Base-by-base conservation (phyloP, 345 rosid genomes). In the Gossypium bickii region DNA sequence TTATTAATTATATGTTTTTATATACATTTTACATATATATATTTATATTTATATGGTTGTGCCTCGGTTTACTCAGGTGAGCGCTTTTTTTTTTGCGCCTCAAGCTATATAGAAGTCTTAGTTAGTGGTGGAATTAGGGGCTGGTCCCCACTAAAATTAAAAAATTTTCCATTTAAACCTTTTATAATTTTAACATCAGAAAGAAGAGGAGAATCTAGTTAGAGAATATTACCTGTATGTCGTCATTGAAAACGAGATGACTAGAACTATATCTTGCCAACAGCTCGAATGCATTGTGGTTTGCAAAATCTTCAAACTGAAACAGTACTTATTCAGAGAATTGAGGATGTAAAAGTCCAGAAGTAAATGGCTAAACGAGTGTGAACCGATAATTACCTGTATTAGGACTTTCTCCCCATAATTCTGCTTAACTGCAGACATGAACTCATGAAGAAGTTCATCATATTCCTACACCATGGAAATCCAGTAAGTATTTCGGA, bases 241-340 rank as follows among this genome's bases (percentile, higher is more conserved):
- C 98, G 79, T 94, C 98, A 60, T 94, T 94, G 83, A 94, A 94
- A 80, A 93, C 98, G 4, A 94, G 98, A 85, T 94, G 98, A 71
- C 84, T 85, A 9, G 85, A 73, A 77, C 91, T 84, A 82, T 90
- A 93, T 83, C 85, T 94, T 24, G 87, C 74, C 72, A 92, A 81
- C 22, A 94, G 91, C 78, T 93, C 98, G 74, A 94, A 94, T 6
- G 97, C 98, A 58, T 94, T 93, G 86, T 93, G 98, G 80, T 94
- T 94, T 76, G 98, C 98, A 74, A 94, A 94, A 86, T 92, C 98
- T 82, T 94, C 98, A 67, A 94, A 94, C 98, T 94, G 82, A 67
- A 80, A 86, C 67, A 57, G 71, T 15, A 27, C 13, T 76, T 48
- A 47, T 22, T 68, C 71, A 80, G 65, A 60, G 61, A 9, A 69